phyloP scores from a whole-genome alignment of 805 yeast species.

The Ogataea pignaliae region DNA sequence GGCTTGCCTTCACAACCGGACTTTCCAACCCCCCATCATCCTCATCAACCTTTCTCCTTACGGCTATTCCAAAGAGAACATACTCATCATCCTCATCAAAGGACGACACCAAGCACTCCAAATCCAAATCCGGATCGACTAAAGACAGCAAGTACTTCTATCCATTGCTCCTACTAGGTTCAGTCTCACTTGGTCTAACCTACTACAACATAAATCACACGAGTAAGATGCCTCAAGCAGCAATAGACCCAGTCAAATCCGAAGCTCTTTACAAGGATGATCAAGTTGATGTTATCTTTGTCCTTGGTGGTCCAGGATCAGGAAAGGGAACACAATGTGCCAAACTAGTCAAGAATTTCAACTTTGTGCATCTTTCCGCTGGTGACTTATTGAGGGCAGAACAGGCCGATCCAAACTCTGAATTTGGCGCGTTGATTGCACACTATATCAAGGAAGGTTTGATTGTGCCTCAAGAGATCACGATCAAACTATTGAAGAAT shows the following conservation, averaged over 20 bases:
- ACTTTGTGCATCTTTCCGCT: constrained; percentile 89
- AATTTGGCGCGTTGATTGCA: constrained; percentile 82
- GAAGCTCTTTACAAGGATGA: constrained; percentile 44
- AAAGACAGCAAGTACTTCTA: constrained; percentile 16
- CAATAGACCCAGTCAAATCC: constrained; percentile 27
- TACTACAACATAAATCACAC: constrained; percentile 26
- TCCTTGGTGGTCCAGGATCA: constrained; percentile 96
- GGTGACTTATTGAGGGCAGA: constrained; percentile 94
- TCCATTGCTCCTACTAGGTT: constrained; percentile 26
- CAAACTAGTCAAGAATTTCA: constrained; percentile 71
- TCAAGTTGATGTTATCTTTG: constrained; percentile 78
- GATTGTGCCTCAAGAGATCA: constrained; percentile 92
- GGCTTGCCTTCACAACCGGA: too few species aligned
- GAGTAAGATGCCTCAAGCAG: constrained; percentile 29
- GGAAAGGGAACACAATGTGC: constrained; percentile 98
- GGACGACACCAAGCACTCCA: too few species aligned
- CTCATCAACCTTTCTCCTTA: too few species aligned
- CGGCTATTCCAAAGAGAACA: too few species aligned
- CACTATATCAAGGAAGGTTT: constrained; percentile 79
- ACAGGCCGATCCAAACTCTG: constrained; percentile 75
- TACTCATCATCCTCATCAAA: too few species aligned
- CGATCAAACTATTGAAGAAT: constrained; percentile 74
- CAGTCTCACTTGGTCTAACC: constrained; percentile 30
- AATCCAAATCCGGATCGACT: not conserved
- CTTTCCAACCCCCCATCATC: too few species aligned